Evolutionary conservation across 768 basidiomycete species (phyloP), one percentile per base, ranked within the genome.

Genomic region (Lentinula edodes): DNA sequence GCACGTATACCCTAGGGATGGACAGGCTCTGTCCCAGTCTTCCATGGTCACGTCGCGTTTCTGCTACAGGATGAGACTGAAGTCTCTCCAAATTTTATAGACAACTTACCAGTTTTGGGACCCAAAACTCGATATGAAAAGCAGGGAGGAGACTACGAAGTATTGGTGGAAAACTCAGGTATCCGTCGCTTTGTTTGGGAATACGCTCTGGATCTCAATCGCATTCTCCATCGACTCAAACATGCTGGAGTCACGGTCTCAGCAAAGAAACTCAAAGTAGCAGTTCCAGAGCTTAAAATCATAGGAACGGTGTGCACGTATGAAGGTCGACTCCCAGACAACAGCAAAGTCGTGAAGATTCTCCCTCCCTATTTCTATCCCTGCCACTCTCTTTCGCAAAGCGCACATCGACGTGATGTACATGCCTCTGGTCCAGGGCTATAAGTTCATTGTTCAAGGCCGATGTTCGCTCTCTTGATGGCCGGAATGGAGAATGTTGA

Each of bases 221-320:
- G 73, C 3, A 63, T 79, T 12, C 62, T 78, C 0, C 71, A 74
- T 34, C 58, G 70, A 1, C 66, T 79, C 3, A 70, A 67, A 32
- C 63, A 66, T 41, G 59, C 62, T 3, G 72, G 75, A 5, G 72
- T 64, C 0, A 76, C 73, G 4, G 70, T 73, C 41, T 71, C 68
- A 3, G 67, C 60, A 4, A 52, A 63, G 38, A 73, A 73, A 46
- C 32, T 63, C 4, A 9, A 59, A 0, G 18, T 72, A 1, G 72
- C 66, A 36, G 51, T 42, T 5, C 45, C 52, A 8, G 55, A 66
- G 51, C 61, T 70, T 0, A 52, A 61, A 0, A 68, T 79, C 0
- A 55, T 81, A 0, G 75, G 78, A 0, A 74, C 80, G 20, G 61
- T 61, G 0, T 77, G 76, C 45, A 75, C 73, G 0, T 72, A 23